These are phyloP conservation scores for Pilaira anomala DNA, from an alignment of 192 early-diverging fungal species.

Conservation along the genomic window DNA sequence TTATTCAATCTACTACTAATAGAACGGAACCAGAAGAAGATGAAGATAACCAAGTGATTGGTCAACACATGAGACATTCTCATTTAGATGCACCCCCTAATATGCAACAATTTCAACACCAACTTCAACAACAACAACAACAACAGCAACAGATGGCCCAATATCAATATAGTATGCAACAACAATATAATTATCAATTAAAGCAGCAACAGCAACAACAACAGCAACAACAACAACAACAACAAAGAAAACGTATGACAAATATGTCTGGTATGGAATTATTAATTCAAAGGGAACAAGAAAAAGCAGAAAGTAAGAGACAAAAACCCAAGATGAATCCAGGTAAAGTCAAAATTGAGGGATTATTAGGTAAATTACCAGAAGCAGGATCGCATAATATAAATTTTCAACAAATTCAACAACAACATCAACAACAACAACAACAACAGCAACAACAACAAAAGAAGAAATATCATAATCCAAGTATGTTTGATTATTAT, in stretches of 20 bases:
- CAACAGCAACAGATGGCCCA: neutral
- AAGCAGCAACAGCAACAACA: conserved; percentile 22
- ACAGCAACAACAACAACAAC: conserved; percentile 1
- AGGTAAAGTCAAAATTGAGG: conserved; percentile 29
- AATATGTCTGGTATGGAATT: conserved; percentile 37
- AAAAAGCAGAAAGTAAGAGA: conserved; percentile 18
- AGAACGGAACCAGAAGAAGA: too few relatives aligned
- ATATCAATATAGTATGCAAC: conserved; percentile 17
- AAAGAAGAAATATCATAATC: neutral
- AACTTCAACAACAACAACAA: conserved; percentile 5
- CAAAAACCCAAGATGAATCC: conserved; percentile 21
- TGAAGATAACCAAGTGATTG: conserved; percentile 18
- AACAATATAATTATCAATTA: conserved; percentile 18
- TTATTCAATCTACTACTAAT: too few relatives aligned
- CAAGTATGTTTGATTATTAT: too few relatives aligned
- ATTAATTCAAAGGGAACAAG: conserved; percentile 30
- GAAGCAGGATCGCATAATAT: conserved; percentile 32
- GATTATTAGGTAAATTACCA: conserved; percentile 30
- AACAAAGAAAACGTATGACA: neutral
- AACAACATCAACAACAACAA: neutral
- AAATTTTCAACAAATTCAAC: conserved; percentile 34
- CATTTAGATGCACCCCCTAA: conserved; percentile 13
- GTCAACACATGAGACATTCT: conserved; percentile 6
- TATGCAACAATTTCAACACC: conserved; percentile 8
- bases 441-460: conserved; percentile 9